Conservation (phyloP, 306 rosid genomes). For the Elaeagnus macrophylla region DNA sequence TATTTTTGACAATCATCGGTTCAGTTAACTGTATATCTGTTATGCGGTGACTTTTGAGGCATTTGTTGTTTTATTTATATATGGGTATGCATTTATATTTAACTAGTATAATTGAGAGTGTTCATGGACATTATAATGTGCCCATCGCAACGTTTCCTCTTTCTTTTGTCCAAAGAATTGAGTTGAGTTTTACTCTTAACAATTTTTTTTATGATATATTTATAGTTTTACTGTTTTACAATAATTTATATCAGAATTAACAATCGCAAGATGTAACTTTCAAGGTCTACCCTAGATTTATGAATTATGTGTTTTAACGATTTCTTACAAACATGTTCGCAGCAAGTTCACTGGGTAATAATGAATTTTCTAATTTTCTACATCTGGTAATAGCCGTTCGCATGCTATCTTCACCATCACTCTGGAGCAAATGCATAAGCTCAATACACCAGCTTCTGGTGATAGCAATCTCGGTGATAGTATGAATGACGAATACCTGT, state of each 20-base stretch:
- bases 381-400: slow-evolving; percentile 62
- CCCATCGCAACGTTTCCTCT: not conserved
- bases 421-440: slow-evolving; percentile 89
- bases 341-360: slow-evolving; percentile 7
- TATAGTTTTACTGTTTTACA: no score
- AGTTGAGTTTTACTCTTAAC: not conserved
- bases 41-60: no score
- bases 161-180: not conserved
- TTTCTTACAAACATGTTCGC: slow-evolving; percentile 1
- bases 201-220: not conserved
- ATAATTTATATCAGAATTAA: no score
- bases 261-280: no score
- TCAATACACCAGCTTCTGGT: slow-evolving; percentile 34
- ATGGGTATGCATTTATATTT: no score
- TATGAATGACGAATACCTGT: slow-evolving; percentile 78
- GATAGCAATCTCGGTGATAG: slow-evolving; percentile 37
- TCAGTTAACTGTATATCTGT: no score
- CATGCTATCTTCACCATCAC: slow-evolving; percentile 99
- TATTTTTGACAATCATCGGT: no score
- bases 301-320: not conserved
- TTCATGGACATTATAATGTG: no score
- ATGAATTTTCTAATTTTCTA: slow-evolving; percentile 17
- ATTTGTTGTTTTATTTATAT: no score
- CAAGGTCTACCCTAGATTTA: not conserved
- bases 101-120: no score